Conservation (phyloP, 2,329 filamentous ascomycete species). For the Hortaea werneckii region DNA sequence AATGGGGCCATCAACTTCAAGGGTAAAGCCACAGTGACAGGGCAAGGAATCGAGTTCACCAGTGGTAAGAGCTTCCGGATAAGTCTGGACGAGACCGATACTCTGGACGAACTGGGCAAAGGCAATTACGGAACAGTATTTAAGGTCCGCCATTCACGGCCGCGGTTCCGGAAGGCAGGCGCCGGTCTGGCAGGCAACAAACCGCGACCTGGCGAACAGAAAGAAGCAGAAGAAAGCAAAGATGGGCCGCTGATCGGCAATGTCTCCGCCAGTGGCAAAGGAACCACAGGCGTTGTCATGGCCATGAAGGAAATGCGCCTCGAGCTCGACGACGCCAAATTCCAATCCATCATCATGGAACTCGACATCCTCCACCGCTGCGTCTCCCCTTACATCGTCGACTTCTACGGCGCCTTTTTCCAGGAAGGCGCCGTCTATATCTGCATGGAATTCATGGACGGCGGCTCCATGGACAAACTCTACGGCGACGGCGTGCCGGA, state of each 20-base stretch:
- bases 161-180: slow-evolving; percentile 50
- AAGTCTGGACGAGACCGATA: slow-evolving; percentile 90
- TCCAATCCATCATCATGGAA: slow-evolving; percentile 95
- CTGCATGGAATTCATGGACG: slow-evolving; percentile 99
- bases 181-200: slow-evolving; percentile 52
- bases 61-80: slow-evolving; percentile 86
- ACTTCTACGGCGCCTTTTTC: slow-evolving; percentile 98
- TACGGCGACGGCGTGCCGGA: slow-evolving; percentile 88
- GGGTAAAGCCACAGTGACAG: slow-evolving; percentile 81
- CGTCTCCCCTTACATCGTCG: slow-evolving; percentile 90
- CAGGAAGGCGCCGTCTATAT: slow-evolving; percentile 98
- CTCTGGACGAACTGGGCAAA: slow-evolving; percentile 85
- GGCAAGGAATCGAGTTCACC: slow-evolving; percentile 83
- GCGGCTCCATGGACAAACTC: slow-evolving; percentile 91
- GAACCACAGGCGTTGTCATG: slow-evolving; percentile 71
- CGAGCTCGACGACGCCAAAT: slow-evolving; percentile 92
- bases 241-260: not conserved
- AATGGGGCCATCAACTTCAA: slow-evolving; percentile 87
- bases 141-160: slow-evolving; percentile 80
- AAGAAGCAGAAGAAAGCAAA: slow-evolving; percentile 19
- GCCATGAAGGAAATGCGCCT: slow-evolving; percentile 98
- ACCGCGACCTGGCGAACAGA: slow-evolving; percentile 21
- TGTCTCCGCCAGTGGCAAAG: slow-evolving; percentile 16
- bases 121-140: slow-evolving; percentile 98
- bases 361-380: slow-evolving; percentile 92